Evolutionary conservation across 2,329 filamentous ascomycete genomes (phyloP), one percentile per base, ranked within the genome.

Genomic region (Teratosphaeriaceae sp.): DNA sequence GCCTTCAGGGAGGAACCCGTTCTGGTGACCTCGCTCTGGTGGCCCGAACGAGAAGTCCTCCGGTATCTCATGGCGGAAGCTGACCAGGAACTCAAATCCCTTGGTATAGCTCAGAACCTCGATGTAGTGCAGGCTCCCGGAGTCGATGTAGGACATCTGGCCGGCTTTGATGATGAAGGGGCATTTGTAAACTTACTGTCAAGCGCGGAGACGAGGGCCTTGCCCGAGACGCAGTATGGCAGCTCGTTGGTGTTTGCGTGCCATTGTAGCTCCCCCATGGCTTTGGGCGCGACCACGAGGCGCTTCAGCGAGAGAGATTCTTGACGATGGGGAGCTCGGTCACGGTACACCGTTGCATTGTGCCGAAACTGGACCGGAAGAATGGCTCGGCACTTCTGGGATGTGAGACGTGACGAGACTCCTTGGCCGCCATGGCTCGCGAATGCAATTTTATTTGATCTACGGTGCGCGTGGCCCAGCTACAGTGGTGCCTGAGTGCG

Each of bases 41-140:
- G 24, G 8, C 8, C 24, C 24, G 24, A 27, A 27, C 8, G 24
- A 27, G 24, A 27, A 27, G 13, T 27, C 24, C 24, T 27, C 24
- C 8, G 24, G 24, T 13, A 8, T 27, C 24, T 27, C 24, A 27
- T 27, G 24, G 13, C 24, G 24, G 13, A 27, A 27, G 8, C 24
- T 27, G 24, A 27, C 24, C 24, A 27, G 13, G 24, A 27, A 27
- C 24, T 27, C 24, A 13, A 8, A 27, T 13, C 13, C 24, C 24
- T 27, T 13, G 8, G 8, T 13, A 13, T 27, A 8, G 24, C 24
- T 27, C 8, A 27, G 24, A 13, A 8, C 38, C 26, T 45, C 43
- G 15, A 45, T 45, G 36, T 45, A 37, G 30, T 45, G 43, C 8
- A 37, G 43, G 24, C 40, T 40, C n/a, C 36, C 43, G 8, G 43